Percentiles rank a stretch among this genome's conserved stretches.
Conservation (phyloP, 2,329 filamentous ascomycete genomes). For the Esteya vermicola region DNA sequence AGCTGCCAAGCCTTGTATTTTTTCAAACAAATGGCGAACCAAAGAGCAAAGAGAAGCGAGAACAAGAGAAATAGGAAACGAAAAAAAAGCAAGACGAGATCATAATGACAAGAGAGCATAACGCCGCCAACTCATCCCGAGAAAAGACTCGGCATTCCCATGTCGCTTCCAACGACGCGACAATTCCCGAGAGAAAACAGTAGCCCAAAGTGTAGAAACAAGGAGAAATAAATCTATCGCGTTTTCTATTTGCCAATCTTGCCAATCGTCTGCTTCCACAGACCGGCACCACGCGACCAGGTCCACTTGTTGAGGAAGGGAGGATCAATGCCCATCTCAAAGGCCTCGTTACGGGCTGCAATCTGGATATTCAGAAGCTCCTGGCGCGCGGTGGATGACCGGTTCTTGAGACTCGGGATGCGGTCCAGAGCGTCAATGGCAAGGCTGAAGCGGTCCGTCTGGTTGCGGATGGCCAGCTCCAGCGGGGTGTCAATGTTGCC, state of each 20-base stretch:
- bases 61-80: too few relatives aligned
- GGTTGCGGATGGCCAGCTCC: slow-evolving; percentile 64
- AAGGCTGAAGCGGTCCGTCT: slow-evolving; percentile 62
- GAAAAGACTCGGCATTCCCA: too few relatives aligned
- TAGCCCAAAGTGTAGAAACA: neutral
- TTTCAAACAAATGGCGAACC: too few relatives aligned
- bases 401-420: slow-evolving; percentile 48
- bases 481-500: slow-evolving; percentile 73
- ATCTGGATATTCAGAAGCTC: slow-evolving; percentile 51
- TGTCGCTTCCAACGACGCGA: too few relatives aligned
- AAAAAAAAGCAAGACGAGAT: too few relatives aligned
- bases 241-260: neutral
- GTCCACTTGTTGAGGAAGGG: slow-evolving; percentile 50
- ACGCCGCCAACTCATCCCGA: too few relatives aligned
- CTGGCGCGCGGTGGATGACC: slow-evolving; percentile 47
- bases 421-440: slow-evolving; percentile 65
- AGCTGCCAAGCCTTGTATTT: too few relatives aligned
- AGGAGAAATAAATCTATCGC: neutral
- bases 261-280: slow-evolving; percentile 15
- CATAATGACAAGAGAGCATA: too few relatives aligned
- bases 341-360: slow-evolving; percentile 47
- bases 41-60: too few relatives aligned
- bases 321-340: slow-evolving; percentile 57
- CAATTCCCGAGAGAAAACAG: too few relatives aligned
- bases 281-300: slow-evolving; percentile 32